A percentile compares a stretch with the other conserved stretches of the same genome.
These are phyloP conservation scores for Aspergillus sp. DNA, from an alignment of 2,329 filamentous ascomycete genomes.

Conservation along the genomic window DNA sequence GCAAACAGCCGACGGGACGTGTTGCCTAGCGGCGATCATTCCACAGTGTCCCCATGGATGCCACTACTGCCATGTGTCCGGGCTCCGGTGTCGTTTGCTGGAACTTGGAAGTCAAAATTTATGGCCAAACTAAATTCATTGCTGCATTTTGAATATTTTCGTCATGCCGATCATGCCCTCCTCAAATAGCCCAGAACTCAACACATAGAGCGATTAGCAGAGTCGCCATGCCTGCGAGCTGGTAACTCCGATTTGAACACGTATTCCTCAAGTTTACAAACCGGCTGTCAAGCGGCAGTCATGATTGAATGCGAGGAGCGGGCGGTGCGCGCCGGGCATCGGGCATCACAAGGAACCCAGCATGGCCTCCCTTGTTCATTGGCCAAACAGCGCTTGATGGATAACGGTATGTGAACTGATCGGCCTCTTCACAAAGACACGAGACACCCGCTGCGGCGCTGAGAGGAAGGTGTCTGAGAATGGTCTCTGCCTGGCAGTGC, in stretches of 20 bases:
- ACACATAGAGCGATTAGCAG: not conserved
- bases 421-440: not conserved
- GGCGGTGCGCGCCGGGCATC: too few species aligned
- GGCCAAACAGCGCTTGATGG: not conserved
- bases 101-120: slow-evolving; percentile 17
- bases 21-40: slow-evolving; percentile 26
- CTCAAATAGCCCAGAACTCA: not conserved
- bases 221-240: too few species aligned
- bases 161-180: too few species aligned
- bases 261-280: not conserved
- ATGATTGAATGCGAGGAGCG: not conserved
- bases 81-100: slow-evolving; percentile 7
- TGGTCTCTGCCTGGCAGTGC: not conserved
- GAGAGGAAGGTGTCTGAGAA: not conserved
- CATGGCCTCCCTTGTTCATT: not conserved
- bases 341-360: not conserved
- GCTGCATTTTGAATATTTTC: too few species aligned
- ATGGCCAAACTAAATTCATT: too few species aligned
- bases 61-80: slow-evolving; percentile 16
- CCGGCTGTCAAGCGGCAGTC: not conserved
- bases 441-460: not conserved
- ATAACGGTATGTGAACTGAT: not conserved
- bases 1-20: slow-evolving; percentile 11
- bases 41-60: slow-evolving; percentile 20
- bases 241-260: too few species aligned